Evolutionary conservation across 192 early-diverging fungal genomes (phyloP).

Genomic region (Podila minutissima): DNA sequence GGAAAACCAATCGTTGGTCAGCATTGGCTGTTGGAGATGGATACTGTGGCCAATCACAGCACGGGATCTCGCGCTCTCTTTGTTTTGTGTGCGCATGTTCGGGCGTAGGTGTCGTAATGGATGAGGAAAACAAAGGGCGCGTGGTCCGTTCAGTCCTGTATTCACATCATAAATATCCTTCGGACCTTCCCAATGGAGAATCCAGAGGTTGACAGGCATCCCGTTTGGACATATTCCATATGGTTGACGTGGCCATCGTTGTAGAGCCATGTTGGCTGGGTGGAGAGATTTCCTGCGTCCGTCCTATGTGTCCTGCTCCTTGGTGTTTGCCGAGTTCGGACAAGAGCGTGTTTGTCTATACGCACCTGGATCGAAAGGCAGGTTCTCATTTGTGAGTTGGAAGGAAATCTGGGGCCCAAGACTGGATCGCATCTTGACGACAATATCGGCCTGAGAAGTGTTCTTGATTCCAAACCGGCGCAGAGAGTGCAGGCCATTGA

Average conservation of each 20-base stretch:
- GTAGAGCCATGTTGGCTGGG: too few relatives aligned
- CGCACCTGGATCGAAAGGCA: conserved; percentile 65
- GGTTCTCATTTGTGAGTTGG: conserved; percentile 88
- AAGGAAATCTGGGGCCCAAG: conserved; percentile 83
- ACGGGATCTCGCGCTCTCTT: too few relatives aligned
- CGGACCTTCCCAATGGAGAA: too few relatives aligned
- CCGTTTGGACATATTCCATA: too few relatives aligned
- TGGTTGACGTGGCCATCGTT: too few relatives aligned
- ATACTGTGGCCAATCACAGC: not conserved
- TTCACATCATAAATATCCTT: too few relatives aligned
- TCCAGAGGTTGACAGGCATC: too few relatives aligned
- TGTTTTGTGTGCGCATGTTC: too few relatives aligned
- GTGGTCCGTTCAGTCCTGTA: too few relatives aligned
- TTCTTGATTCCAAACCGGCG: conserved; percentile 78
- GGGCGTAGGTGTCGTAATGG: too few relatives aligned
- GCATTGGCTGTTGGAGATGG: not conserved
- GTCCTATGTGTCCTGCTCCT: not conserved
- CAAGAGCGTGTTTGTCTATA: not conserved
- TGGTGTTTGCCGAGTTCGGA: not conserved
- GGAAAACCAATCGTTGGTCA: not conserved
- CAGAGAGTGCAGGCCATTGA: conserved; percentile 85
- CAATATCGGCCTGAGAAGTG: conserved; percentile 61
- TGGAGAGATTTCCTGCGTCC: too few relatives aligned
- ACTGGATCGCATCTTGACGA: conserved; percentile 84
- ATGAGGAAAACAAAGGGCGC: too few relatives aligned